Evolutionary conservation across 306 rosid species (phyloP), one percentile per base, ranked within the genome.

Genomic region (Acacia acuminata): DNA sequence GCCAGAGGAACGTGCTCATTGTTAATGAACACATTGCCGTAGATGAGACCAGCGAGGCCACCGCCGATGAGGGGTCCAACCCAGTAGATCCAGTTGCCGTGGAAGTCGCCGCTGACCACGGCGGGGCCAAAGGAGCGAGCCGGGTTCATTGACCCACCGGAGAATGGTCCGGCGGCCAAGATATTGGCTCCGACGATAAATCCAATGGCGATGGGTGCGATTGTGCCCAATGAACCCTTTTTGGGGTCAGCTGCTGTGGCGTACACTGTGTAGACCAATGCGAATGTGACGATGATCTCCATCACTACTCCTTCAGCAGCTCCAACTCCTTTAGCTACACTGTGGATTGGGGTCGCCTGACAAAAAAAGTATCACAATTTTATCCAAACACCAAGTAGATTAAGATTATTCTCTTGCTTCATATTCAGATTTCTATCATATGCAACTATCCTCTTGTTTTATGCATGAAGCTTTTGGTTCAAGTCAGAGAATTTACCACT

Each of bases 221-320:
- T 90, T 30, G 87, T 93, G 61, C 97, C 98, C 48, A 93, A 30
- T 20, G 89, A 76, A 0, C 97, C 98, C 83, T 90, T 94, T 87
- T 91, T 93, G 44, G 98, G 98, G 42, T 94, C 98, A 73, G 97
- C 97, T 83, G 97, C 98, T 67, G 97, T 94, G 71, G 98, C 98
- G 51, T 88, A 93, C 19, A 94, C 98, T 0, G 97, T 93, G 94
- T 94, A 94, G 3, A 94, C 98, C 87, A 94, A 82, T 25, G 83
- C 94, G 80, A 94, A 94, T 63, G 98, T 93, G 85, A 88, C 90
- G 73, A 94, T 75, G 70, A 91, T 91, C 89, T 94, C 97, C 45
- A 86, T 79, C 10, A 91, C 91, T 3, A 93, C 65, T 58, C 65
- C 65, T 22, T 58, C 65, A 58, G 14, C 65, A n/a, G 65, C 32